phyloP scores from a whole-genome alignment of 495 filamentous ascomycete species.

The Clohesyomyces aquaticus region DNA sequence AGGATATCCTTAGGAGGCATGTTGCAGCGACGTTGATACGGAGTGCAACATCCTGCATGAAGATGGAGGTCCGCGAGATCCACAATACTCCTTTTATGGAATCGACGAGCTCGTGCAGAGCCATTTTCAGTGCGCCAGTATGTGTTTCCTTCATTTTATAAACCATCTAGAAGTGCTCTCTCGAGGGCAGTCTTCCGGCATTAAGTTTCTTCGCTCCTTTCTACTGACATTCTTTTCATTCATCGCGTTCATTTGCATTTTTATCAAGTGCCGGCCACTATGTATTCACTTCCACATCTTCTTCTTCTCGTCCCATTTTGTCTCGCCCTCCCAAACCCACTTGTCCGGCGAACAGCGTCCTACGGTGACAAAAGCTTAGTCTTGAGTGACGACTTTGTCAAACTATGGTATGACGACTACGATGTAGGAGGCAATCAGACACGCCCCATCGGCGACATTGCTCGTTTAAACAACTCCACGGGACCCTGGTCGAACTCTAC shows the following conservation, averaged over 20 bases:
- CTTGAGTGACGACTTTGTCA: neutral
- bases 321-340: neutral
- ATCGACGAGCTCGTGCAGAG: too few species aligned
- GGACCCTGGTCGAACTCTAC: neutral
- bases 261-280: neutral
- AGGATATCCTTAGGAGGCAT: too few species aligned
- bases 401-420: conserved; percentile 9
- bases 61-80: too few species aligned
- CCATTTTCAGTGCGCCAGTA: neutral
- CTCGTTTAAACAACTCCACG: too few species aligned
- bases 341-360: neutral
- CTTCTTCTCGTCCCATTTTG: neutral
- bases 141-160: conserved; percentile 2
- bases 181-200: neutral
- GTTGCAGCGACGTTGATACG: too few species aligned
- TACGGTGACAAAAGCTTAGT: neutral
- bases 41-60: too few species aligned
- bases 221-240: neutral
- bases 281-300: neutral
- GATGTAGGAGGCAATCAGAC: too few species aligned
- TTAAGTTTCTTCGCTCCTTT: neutral
- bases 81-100: too few species aligned
- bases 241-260: neutral
- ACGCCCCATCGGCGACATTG: too few species aligned
- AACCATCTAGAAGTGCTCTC: neutral